Conservation (phyloP, 192 early-diverging fungal species). For the Geranomyces michiganensis region DNA sequence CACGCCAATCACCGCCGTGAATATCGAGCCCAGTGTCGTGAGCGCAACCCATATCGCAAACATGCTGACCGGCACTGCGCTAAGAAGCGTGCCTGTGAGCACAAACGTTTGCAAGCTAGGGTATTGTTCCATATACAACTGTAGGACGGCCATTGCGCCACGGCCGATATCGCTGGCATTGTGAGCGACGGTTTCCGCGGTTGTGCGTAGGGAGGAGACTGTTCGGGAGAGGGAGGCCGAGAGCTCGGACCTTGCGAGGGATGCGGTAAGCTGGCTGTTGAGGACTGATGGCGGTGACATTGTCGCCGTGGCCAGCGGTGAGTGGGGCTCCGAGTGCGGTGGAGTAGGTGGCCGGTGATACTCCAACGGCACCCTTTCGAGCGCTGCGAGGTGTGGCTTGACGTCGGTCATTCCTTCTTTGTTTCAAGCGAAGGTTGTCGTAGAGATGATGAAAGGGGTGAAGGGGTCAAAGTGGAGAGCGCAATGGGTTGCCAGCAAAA, state of each 20-base stretch:
- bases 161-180: slow-evolving; percentile 12
- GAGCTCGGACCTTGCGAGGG: slow-evolving; percentile 6
- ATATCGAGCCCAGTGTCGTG: slow-evolving; percentile 4
- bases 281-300: no score
- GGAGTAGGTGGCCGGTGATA: no score
- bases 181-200: slow-evolving; percentile 4
- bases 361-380: no score
- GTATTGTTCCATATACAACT: slow-evolving; percentile 15
- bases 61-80: slow-evolving; percentile 8
- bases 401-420: no score
- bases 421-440: no score
- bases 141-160: slow-evolving; percentile 6
- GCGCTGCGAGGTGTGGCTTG: no score
- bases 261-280: background rate
- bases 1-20: slow-evolving; percentile 18
- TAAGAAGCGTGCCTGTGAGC: background rate
- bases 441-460: no score
- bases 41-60: slow-evolving; percentile 27
- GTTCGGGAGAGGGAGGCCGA: background rate
- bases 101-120: slow-evolving; percentile 18
- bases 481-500: no score
- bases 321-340: no score
- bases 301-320: no score
- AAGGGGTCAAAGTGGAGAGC: no score
- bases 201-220: background rate